Base-by-base conservation (phyloP, 2,329 filamentous ascomycete species). In the Ophiostoma perfectum region DNA sequence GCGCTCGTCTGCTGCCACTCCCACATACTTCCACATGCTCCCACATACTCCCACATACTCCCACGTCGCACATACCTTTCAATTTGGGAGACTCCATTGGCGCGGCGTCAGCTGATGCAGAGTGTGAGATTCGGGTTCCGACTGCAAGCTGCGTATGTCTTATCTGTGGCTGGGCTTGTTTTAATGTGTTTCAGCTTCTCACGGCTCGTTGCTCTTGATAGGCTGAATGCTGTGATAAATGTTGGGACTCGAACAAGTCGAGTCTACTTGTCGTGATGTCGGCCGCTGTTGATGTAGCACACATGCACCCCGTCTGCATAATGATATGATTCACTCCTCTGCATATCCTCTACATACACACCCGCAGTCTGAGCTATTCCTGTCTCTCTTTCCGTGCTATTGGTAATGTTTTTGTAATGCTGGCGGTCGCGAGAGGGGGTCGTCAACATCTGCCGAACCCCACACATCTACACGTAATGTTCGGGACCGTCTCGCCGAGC, bases 371-470 rank as follows among this genome's bases (percentile, higher is more conserved):
- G 7, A 27, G n/a, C 49, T 55, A 55, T 55, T 12, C 49, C 18
- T 9, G 16, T 18, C 5, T 52, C 5, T 18, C n/a, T 8, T 55
- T 55, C 5, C 49, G 18, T 55, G 18, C 12, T 9, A 55, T 55
- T 18, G n/a, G 49, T 12, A 55, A 55, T 12, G 12, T 3, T 55
- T 55, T n/a, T 9, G 16, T 8, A 36, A 39, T 36, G 18, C 52
- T 38, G 63, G 27, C n/a, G 11, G 39, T 36, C 18, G 65, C 65
- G 41, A 66, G 41, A 66, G 38, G 65, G 52, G 52, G 52, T 58
- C 65, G 65, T 62, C 41, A 38, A 18, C 49, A 55, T 55, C 49
- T 55, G 49, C 49, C 49, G 49, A 55, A 55, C 49, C 49, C 49
- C 49, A 27, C 49, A 55, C 49, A 55, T 38, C 27, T 18, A 38